Evolutionary conservation across 2,329 filamentous ascomycete genomes (phyloP).

Genomic region (Fusarium sp.): DNA sequence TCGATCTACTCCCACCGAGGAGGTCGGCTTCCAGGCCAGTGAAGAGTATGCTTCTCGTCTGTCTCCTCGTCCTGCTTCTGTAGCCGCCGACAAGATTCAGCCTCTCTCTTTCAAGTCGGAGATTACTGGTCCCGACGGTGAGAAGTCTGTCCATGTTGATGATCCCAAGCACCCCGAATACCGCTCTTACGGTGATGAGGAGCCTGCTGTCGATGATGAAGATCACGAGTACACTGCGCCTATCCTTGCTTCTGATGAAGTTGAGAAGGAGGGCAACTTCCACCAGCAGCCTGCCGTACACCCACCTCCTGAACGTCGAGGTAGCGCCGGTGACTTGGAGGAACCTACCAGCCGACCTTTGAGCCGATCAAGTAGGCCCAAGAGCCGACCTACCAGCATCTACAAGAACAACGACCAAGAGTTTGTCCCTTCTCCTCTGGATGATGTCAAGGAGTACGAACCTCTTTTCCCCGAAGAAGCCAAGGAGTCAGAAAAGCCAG

Average conservation of each 20-base stretch:
- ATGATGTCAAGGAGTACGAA: constrained; percentile 94
- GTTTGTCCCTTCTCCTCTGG: constrained; percentile 76
- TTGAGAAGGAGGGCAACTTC: constrained; percentile 78
- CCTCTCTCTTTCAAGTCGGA: constrained; percentile 46
- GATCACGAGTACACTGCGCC: constrained; percentile 77
- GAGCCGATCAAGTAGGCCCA: constrained; percentile 60
- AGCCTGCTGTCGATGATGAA: constrained; percentile 65
- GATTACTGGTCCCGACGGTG: constrained; percentile 58
- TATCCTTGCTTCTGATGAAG: constrained; percentile 90
- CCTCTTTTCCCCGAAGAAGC: constrained; percentile 89
- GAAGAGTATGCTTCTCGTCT: constrained; percentile 85
- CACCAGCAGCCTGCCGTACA: constrained; percentile 84
- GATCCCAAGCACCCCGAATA: constrained; percentile 60
- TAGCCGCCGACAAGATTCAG: constrained; percentile 19
- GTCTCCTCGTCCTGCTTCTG: constrained; percentile 69
- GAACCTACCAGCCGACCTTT: constrained; percentile 71
- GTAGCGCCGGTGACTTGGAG: constrained; percentile 67
- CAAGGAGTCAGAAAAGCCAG: constrained; percentile 56
- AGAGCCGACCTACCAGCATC: constrained; percentile 60
- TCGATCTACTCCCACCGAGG: constrained; percentile 85
- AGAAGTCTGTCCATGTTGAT: constrained; percentile 80
- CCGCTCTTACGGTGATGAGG: constrained; percentile 52
- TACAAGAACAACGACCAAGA: constrained; percentile 67
- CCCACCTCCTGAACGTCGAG: constrained; percentile 74
- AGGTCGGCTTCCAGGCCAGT: constrained; percentile 87